Evolutionary conservation across 257 asterid genomes (phyloP).

Genomic region (Capsicum rhomboideum): DNA sequence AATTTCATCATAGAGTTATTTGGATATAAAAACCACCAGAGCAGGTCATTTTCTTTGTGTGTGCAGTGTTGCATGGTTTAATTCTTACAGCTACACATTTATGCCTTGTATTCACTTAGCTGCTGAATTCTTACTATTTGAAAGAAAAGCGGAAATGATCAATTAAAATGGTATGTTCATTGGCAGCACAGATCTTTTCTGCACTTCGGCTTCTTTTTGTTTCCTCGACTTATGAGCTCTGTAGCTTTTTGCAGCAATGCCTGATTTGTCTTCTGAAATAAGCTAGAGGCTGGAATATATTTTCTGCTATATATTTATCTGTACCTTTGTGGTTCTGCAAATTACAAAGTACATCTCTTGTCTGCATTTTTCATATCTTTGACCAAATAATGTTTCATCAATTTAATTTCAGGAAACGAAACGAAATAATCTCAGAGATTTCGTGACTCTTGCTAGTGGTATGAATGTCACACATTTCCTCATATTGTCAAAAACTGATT

Average conservation of each 20-base stretch:
- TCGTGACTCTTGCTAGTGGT: slow-evolving; percentile 77
- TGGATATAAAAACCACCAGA: not conserved
- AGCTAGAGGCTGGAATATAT: not conserved
- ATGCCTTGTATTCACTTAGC: not conserved
- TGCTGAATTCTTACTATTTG: not conserved
- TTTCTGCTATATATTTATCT: not conserved
- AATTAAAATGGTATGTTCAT: not conserved
- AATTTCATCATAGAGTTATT: not conserved
- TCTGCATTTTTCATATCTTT: not conserved
- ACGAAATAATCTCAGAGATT: slow-evolving; percentile 75
- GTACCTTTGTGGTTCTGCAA: not conserved
- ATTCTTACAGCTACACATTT: not conserved
- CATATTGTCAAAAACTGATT: slow-evolving; percentile 67
- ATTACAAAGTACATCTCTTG: not conserved
- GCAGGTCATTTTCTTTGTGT: not conserved
- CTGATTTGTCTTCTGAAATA: not conserved
- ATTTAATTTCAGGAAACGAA: slow-evolving; percentile 57
- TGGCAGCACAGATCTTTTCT: not conserved
- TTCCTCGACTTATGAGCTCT: not conserved
- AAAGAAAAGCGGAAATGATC: not conserved
- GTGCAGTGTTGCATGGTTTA: not conserved
- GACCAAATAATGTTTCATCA: not conserved
- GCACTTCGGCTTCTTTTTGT: not conserved
- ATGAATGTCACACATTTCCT: slow-evolving; percentile 96
- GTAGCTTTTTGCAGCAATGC: not conserved